Evolutionary conservation across 345 rosid species (phyloP).

Genomic region (Eucalyptus sideroxylon): DNA sequence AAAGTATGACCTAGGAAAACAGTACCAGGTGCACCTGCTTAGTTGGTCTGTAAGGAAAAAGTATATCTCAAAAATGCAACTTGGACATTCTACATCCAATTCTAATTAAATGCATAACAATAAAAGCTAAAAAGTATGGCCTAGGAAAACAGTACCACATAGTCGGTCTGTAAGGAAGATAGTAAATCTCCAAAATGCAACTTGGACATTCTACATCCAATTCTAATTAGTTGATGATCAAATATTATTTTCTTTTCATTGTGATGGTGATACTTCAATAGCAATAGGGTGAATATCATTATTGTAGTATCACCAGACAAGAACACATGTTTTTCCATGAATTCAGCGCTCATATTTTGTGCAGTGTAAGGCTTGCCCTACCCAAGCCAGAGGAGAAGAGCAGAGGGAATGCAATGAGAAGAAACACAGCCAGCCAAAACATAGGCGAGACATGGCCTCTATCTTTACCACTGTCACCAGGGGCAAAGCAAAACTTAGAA

Average conservation of each 20-base stretch:
- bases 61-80: no score
- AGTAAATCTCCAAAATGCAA: neutral
- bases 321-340: neutral
- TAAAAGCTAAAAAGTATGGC: no score
- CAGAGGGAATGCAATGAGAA: neutral
- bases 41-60: no score
- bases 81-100: no score
- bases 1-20: no score
- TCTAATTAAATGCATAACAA: no score
- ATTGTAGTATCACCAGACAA: neutral
- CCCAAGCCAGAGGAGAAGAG: slow-evolving; percentile 59
- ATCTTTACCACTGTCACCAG: slow-evolving; percentile 13
- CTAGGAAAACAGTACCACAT: neutral
- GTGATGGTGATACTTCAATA: neutral
- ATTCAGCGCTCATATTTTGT: neutral
- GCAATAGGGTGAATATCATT: neutral
- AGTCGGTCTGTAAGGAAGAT: neutral
- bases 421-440: slow-evolving; percentile 7
- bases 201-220: neutral
- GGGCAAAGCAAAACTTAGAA: slow-evolving; percentile 16
- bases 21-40: no score
- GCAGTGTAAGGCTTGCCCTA: slow-evolving; percentile 83
- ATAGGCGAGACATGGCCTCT: slow-evolving; percentile 16
- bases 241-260: neutral
- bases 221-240: no score